These are phyloP conservation scores for Tilletia caries DNA, from an alignment of 1,284 basidiomycete species.

Conservation along the genomic window DNA sequence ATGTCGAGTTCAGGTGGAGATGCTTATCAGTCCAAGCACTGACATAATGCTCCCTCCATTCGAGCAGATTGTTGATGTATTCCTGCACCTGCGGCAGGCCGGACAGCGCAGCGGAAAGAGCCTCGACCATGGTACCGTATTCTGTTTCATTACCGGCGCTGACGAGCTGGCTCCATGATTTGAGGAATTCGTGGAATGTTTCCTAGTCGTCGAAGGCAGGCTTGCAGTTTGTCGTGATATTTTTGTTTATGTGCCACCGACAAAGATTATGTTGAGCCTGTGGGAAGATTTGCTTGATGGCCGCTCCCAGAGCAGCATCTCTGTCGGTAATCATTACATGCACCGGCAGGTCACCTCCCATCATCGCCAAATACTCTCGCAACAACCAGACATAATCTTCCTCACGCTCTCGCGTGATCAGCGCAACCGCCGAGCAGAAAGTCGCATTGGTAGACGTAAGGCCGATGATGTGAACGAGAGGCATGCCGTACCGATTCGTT, in stretches of 20 bases:
- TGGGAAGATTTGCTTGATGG: background rate
- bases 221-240: background rate
- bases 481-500: background rate
- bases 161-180: background rate
- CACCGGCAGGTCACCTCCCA: background rate
- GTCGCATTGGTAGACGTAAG: background rate
- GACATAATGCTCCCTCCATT: background rate
- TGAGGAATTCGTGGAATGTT: background rate
- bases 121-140: background rate
- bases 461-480: background rate
- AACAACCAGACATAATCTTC: background rate
- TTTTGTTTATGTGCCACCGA: background rate
- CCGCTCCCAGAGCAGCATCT: background rate
- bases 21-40: background rate
- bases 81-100: background rate
- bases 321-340: background rate
- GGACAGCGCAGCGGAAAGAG: background rate
- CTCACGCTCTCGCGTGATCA: background rate
- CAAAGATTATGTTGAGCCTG: background rate
- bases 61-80: background rate
- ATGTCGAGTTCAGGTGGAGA: background rate
- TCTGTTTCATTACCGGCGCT: background rate
- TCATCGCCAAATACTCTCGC: background rate
- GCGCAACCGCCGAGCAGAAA: background rate
- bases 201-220: background rate